Percentiles rank a stretch among this genome's conserved stretches.
These are phyloP conservation scores for Chlamydomonas applanata DNA, from an alignment of 139 green algal genomes.

Conservation along the genomic window DNA sequence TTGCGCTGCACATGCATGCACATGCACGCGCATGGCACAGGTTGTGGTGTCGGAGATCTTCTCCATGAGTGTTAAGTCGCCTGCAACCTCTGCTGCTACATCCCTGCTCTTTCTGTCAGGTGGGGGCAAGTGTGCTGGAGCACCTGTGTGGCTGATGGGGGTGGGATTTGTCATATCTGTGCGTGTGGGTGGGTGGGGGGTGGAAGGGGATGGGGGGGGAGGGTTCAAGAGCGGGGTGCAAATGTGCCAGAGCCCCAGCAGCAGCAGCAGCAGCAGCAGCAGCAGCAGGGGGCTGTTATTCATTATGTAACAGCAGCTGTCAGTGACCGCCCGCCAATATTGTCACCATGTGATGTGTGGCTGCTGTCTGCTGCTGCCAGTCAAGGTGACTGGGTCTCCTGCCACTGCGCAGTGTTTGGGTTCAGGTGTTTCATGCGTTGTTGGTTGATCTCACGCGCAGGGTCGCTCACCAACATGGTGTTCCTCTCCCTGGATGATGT, in stretches of 20 bases:
- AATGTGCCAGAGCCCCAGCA: not conserved
- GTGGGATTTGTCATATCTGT: too few relatives aligned
- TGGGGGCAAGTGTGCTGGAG: not conserved
- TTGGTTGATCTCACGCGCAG: conserved; percentile 26
- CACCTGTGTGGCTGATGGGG: too few relatives aligned
- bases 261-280: too few relatives aligned
- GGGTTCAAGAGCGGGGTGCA: not conserved
- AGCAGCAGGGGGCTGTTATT: too few relatives aligned
- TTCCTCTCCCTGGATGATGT: conserved; percentile 61
- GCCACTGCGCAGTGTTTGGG: not conserved
- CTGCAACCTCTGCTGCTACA: conserved; percentile 56
- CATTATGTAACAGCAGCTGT: too few relatives aligned
- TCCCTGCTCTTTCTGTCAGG: conserved; percentile 67
- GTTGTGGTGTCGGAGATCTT: conserved; percentile 80
- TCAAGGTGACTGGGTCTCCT: not conserved
- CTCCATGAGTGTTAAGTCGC: conserved; percentile 64
- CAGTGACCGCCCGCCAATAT: too few relatives aligned
- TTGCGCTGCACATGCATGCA: too few relatives aligned
- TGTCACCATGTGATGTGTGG: too few relatives aligned
- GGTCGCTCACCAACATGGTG: conserved; percentile 61
- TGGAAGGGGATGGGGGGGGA: not conserved
- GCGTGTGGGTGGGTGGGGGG: too few relatives aligned
- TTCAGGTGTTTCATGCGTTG: not conserved
- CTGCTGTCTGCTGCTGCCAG: not conserved
- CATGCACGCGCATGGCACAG: too few relatives aligned